phyloP scores from a whole-genome alignment of 1,139 yeast genomes.

The Taphrina pruni region DNA sequence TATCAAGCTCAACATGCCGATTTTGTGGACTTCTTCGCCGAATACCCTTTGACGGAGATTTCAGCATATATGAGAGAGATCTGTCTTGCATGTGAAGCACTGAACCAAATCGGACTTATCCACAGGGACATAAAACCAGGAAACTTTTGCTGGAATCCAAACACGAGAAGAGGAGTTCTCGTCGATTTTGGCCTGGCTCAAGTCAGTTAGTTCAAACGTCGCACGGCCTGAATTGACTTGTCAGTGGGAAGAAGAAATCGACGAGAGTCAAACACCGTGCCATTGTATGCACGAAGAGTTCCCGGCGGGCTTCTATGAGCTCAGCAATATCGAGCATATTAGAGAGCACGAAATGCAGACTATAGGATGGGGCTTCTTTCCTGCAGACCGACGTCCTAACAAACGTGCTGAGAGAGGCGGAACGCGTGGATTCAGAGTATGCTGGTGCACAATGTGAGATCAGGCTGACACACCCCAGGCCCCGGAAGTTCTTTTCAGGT shows the following conservation, averaged over 20 bases:
- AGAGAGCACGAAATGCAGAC: slow-evolving; percentile 7
- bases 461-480: slow-evolving; percentile 52
- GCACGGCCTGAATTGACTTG: slow-evolving; percentile 46
- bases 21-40: slow-evolving; percentile 41
- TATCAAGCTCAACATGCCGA: slow-evolving; percentile 39
- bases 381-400: slow-evolving; percentile 49
- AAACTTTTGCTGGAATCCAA: slow-evolving; percentile 78
- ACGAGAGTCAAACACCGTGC: slow-evolving; percentile 29
- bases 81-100: slow-evolving; percentile 72
- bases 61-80: slow-evolving; percentile 57
- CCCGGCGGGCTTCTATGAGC: slow-evolving; percentile 11
- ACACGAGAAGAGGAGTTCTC: slow-evolving; percentile 74
- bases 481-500: slow-evolving; percentile 76
- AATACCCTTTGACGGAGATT: slow-evolving; percentile 38
- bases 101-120: slow-evolving; percentile 74
- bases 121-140: slow-evolving; percentile 85
- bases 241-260: slow-evolving; percentile 41
- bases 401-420: slow-evolving; percentile 81
- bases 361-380: slow-evolving; percentile 46
- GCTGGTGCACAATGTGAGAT: background rate
- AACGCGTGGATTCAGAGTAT: slow-evolving; percentile 70
- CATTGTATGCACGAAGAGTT: slow-evolving; percentile 30
- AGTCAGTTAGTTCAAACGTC: slow-evolving; percentile 45
- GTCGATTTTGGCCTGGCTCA: slow-evolving; percentile 94
- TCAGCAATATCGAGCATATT: background rate